Percentiles rank a stretch among this genome's conserved stretches.
Evolutionary conservation across 2,329 filamentous ascomycete species (phyloP).

Genomic region (Monilinia vaccinii-corymbosi): DNA sequence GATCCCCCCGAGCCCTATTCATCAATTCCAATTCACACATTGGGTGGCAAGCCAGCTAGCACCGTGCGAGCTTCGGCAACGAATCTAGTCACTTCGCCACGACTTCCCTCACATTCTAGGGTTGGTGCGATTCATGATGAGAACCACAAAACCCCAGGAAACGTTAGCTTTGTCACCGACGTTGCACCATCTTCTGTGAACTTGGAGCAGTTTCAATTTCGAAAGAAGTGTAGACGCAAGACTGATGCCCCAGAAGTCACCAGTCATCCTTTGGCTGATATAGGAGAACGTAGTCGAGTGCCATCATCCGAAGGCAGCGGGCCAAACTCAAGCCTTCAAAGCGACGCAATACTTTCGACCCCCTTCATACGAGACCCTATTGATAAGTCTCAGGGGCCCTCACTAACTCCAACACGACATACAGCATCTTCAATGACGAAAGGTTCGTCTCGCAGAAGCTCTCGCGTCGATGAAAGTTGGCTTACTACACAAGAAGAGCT

Average conservation of each 20-base stretch:
- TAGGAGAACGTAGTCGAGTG: neutral
- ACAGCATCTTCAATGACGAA: neutral
- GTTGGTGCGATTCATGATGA: neutral
- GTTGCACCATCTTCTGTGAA: slow-evolving; percentile 26
- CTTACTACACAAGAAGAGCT: slow-evolving; percentile 8
- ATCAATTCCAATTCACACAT: neutral
- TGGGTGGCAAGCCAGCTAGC: neutral
- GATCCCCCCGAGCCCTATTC: neutral
- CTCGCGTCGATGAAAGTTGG: slow-evolving; percentile 3
- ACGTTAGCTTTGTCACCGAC: slow-evolving; percentile 25
- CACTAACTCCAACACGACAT: neutral
- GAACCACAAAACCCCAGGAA: slow-evolving; percentile 2
- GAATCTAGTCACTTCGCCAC: neutral
- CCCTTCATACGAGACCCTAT: neutral
- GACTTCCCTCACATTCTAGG: neutral
- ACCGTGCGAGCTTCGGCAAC: neutral
- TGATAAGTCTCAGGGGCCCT: neutral
- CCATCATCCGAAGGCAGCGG: neutral
- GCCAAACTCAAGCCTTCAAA: neutral
- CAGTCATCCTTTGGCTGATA: neutral
- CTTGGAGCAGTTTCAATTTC: slow-evolving; percentile 25
- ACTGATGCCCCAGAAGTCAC: neutral
- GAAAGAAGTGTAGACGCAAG: slow-evolving; percentile 17
- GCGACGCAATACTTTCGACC: neutral
- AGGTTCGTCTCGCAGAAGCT: neutral